Conservation (phyloP, 495 filamentous ascomycete genomes). For the Cairneyella variabilis region DNA sequence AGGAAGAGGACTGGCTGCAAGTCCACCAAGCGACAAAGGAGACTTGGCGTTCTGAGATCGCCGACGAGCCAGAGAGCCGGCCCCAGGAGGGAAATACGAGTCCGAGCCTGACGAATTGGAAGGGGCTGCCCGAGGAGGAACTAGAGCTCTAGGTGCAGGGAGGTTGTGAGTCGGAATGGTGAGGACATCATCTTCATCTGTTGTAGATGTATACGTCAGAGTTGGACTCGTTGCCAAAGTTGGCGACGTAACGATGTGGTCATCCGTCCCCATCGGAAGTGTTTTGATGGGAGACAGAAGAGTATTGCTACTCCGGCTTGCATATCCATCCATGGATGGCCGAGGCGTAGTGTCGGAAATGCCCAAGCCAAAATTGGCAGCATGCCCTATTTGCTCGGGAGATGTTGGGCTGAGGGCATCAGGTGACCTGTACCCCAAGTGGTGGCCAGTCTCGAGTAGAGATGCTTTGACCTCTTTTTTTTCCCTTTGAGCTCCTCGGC, state of each 20-base stretch:
- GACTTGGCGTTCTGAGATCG: constrained; percentile 57
- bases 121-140: constrained; percentile 38
- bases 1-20: constrained; percentile 37
- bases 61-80: constrained; percentile 39
- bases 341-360: constrained; percentile 45
- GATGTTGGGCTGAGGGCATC: constrained; percentile 21
- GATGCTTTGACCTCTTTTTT: constrained; percentile 44
- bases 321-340: constrained; percentile 42
- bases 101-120: constrained; percentile 57
- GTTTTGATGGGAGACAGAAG: constrained; percentile 29
- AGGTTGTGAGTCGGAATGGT: constrained; percentile 46
- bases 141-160: no score
- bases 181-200: constrained; percentile 74
- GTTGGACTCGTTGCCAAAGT: constrained; percentile 46
- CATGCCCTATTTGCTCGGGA: constrained; percentile 20
- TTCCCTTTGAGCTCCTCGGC: constrained; percentile 60
- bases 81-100: constrained; percentile 53
- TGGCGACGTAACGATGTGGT: constrained; percentile 21
- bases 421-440: constrained; percentile 16
- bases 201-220: constrained; percentile 64
- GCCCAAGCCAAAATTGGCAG: constrained; percentile 37
- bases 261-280: constrained; percentile 19
- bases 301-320: constrained; percentile 24
- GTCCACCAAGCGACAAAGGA: constrained; percentile 48
- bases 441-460: constrained; percentile 36